Conservation (phyloP, 495 filamentous ascomycete species). For the Hyphodiscus hymeniophilus region DNA sequence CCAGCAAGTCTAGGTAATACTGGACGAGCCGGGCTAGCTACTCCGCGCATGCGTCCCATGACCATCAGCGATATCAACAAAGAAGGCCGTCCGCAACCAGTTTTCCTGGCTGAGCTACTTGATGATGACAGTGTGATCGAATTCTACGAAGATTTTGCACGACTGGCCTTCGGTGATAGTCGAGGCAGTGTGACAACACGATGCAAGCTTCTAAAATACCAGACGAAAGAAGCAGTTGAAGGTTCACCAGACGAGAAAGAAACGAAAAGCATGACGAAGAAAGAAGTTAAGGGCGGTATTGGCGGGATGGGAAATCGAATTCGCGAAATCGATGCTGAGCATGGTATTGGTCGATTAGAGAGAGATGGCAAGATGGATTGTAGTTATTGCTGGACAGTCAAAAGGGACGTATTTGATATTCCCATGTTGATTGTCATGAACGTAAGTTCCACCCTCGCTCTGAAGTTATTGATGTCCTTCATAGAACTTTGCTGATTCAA, state of each 20-base stretch:
- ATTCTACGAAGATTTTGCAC: constrained; percentile 94
- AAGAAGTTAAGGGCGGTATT: constrained; percentile 32
- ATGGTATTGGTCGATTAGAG: constrained; percentile 66
- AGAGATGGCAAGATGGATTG: constrained; percentile 90
- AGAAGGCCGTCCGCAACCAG: constrained; percentile 50
- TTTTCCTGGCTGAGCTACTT: constrained; percentile 84
- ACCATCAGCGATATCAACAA: constrained; percentile 25
- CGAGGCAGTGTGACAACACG: constrained; percentile 72
- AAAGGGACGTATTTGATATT: constrained; percentile 95
- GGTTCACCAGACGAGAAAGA: constrained; percentile 33
- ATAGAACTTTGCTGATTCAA: too few relatives aligned
- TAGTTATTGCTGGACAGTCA: constrained; percentile 93
- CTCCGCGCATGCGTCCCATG: constrained; percentile 35
- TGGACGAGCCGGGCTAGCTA: constrained; percentile 33
- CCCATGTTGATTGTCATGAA: constrained; percentile 98
- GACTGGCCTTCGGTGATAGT: constrained; percentile 82
- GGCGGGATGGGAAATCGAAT: constrained; percentile 44
- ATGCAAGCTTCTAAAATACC: constrained; percentile 87
- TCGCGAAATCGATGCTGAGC: constrained; percentile 62
- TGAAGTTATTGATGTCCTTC: too few relatives aligned
- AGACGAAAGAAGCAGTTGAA: constrained; percentile 43
- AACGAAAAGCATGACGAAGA: constrained; percentile 21
- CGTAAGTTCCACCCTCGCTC: constrained; percentile 46
- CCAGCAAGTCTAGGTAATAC: constrained; percentile 24
- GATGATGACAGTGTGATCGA: constrained; percentile 89